Conservation (phyloP, 306 rosid species). For the Cucumis melo region DNA sequence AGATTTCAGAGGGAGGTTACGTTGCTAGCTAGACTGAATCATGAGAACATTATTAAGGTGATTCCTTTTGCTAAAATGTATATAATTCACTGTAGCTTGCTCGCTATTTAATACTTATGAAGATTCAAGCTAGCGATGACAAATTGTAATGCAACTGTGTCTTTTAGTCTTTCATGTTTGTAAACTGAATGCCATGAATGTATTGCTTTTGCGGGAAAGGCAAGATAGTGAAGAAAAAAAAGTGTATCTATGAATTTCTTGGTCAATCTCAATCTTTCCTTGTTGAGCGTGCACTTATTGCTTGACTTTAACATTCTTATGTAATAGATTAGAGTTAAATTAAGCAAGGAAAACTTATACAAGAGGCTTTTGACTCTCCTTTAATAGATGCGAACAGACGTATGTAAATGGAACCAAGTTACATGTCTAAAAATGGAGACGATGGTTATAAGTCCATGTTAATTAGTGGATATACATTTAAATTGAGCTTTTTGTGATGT, state of each 20-base stretch:
- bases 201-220: neutral
- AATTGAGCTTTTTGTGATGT: neutral
- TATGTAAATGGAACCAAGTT: neutral
- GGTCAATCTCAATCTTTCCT: neutral
- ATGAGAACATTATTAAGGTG: conserved; percentile 42
- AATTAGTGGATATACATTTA: neutral
- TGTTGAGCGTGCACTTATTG: neutral
- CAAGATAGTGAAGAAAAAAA: neutral
- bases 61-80: neutral
- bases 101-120: neutral
- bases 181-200: neutral
- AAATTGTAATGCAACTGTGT: neutral
- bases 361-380: neutral
- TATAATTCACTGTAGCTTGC: neutral
- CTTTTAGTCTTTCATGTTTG: neutral
- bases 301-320: neutral
- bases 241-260: neutral
- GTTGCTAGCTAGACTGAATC: conserved; percentile 27
- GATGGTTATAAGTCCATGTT: neutral
- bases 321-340: neutral
- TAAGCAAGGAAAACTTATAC: neutral
- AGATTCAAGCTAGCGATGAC: neutral
- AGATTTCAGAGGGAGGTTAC: conserved; percentile 45
- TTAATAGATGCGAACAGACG: neutral
- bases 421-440: neutral